These are phyloP conservation scores for Colletotrichum sp. DNA, from an alignment of 2,329 filamentous ascomycete species.

Conservation along the genomic window DNA sequence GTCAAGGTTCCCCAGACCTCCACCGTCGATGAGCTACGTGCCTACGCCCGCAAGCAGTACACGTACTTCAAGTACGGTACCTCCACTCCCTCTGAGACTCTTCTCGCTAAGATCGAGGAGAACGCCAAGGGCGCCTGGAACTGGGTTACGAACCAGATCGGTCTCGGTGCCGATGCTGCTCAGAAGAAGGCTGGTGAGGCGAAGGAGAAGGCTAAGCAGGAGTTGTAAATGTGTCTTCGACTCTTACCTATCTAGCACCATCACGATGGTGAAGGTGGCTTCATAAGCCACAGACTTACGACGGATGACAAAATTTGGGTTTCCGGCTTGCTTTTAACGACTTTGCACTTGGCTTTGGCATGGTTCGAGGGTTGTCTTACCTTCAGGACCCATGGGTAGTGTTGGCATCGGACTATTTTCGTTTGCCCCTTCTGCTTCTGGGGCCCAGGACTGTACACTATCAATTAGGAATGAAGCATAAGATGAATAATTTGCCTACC, in stretches of 20 bases:
- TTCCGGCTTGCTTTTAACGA: constrained; percentile 11
- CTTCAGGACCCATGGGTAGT: background rate
- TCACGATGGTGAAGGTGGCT: background rate
- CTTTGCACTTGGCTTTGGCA: background rate
- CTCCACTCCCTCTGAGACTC: constrained; percentile 65
- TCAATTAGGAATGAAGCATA: background rate
- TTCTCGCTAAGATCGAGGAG: constrained; percentile 68
- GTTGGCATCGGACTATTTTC: background rate
- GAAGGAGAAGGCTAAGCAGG: constrained; percentile 47
- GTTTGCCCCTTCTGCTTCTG: background rate
- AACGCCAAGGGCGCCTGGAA: constrained; percentile 51
- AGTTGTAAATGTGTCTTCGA: constrained; percentile 44
- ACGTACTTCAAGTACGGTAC: constrained; percentile 82
- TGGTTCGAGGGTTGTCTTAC: background rate
- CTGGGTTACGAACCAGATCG: constrained; percentile 57
- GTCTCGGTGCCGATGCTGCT: constrained; percentile 51
- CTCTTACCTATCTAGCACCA: background rate
- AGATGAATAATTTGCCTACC: background rate
- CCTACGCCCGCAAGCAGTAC: constrained; percentile 73
- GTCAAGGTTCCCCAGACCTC: constrained; percentile 71
- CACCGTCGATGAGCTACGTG: constrained; percentile 71
- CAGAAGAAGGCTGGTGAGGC: constrained; percentile 46
- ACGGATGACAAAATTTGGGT: constrained; percentile 21
- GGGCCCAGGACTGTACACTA: constrained; percentile 14
- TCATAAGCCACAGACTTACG: background rate